Base-by-base conservation (phyloP, 2,329 filamentous ascomycete genomes). In the Trichoderma sp. region DNA sequence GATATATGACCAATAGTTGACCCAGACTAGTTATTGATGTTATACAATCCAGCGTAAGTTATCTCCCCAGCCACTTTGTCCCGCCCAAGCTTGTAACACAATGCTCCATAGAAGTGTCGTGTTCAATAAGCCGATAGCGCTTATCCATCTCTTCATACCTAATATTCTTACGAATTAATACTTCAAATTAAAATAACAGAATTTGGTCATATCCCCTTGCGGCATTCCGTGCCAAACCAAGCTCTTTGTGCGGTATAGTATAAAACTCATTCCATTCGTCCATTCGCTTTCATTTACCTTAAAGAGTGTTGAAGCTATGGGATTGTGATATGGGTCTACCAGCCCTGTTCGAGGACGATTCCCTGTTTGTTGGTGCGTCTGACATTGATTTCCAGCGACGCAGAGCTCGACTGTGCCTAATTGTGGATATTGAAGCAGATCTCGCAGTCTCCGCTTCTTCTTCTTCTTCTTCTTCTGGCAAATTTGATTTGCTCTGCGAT, bases 401-500 rank as follows among this genome's bases (percentile, higher is more conserved):
- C 6, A 68, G 29, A 16, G 31, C 52, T 10, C 40, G 40, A 7
- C 5, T 24, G 14, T 52, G 31, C 14, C 21, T 31, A 5, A 52
- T 52, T 19, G 37, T n/a, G 0, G 66, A 67, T 21, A n/a, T 62
- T 27, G 53, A 40, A n/a, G 43, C 61, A 43, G 21, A n/a, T 5
- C 31, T 27, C n/a, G 11, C 33, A 3, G 5, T 3, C 14, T 11
- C 40, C 5, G 16, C 19, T 10, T 68, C 43, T 19, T 14, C 24
- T 4, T 13, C 55, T 10, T 49, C 21, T 24, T 19, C 24, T 4
- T 13, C 55, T 10, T 52, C 27, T 24, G 65, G 57, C 16, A 62
- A 55, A 5, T 72, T 71, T 10, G 77, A 53, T 16, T 66, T 72
- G 49, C 73, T 75, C 33, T 72, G 59, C 3, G 76, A 73, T 2